A percentile compares a stretch with the other conserved stretches of the same genome.
Evolutionary conservation across 805 yeast genomes (phyloP).

Genomic region (Lipomyces spencermartinsiae): DNA sequence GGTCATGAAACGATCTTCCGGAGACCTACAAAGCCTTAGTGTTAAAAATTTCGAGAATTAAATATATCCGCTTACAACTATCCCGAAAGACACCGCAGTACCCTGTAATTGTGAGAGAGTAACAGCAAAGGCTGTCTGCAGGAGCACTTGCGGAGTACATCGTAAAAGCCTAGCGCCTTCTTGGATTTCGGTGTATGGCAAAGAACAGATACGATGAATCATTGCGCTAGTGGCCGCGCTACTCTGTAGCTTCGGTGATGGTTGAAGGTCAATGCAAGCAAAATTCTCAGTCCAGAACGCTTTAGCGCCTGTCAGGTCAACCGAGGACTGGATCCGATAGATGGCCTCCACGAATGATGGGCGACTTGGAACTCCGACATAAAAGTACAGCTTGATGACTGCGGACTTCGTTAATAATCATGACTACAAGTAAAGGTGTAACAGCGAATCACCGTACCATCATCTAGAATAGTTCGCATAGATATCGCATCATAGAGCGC

Average conservation of each 20-base stretch:
- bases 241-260: background rate
- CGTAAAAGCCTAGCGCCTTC: conserved; percentile 16
- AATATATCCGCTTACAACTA: conserved; percentile 19
- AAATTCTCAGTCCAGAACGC: conserved; percentile 23
- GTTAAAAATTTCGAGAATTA: background rate
- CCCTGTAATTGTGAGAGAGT: conserved; percentile 18
- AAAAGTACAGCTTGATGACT: conserved; percentile 27
- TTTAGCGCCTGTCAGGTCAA: conserved; percentile 3
- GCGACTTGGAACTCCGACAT: conserved; percentile 20
- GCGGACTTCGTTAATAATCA: background rate
- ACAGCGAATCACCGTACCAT: conserved; percentile 15
- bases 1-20: conserved; percentile 28
- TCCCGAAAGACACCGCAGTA: conserved; percentile 20
- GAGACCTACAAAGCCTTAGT: conserved; percentile 19
- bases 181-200: conserved; percentile 6
- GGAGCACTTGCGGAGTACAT: conserved; percentile 36
- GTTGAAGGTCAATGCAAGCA: background rate
- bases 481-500: conserved; percentile 41
- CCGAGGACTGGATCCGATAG: conserved; percentile 8
- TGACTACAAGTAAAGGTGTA: background rate
- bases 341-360: conserved; percentile 34
- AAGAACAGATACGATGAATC: background rate
- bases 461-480: conserved; percentile 31
- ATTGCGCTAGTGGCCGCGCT: background rate
- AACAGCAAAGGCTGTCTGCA: conserved; percentile 36